phyloP scores from a whole-genome alignment of 306 rosid species.

The Trifolium subterraneum region DNA sequence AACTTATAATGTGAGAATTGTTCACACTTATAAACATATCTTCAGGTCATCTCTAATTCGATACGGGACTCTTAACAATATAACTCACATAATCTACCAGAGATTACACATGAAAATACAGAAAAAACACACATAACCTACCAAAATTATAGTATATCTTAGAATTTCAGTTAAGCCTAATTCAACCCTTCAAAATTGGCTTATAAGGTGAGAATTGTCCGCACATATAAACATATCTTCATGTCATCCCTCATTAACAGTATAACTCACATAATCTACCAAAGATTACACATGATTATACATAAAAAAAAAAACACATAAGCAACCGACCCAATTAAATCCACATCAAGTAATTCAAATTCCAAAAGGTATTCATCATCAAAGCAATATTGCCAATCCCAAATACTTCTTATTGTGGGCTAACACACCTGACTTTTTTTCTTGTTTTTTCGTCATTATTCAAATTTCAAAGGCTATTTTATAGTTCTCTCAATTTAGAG shows the following conservation, averaged over 20 bases:
- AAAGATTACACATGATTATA: not conserved
- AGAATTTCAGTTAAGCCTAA: too few species aligned
- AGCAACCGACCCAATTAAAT: not conserved
- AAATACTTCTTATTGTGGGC: not conserved
- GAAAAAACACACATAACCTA: not conserved
- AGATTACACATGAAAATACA: not conserved
- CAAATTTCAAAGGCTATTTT: not conserved
- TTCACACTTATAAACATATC: too few species aligned
- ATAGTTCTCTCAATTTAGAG: too few species aligned
- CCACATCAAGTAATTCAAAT: conserved; percentile 3
- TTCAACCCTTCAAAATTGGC: too few species aligned
- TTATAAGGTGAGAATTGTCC: too few species aligned
- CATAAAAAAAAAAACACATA: not conserved
- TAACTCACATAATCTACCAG: conserved; percentile 14
- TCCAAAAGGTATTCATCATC: not conserved
- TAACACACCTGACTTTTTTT: not conserved
- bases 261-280: conserved; percentile 12
- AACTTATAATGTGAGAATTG: too few species aligned
- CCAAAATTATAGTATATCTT: too few species aligned
- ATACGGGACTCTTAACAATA: too few species aligned
- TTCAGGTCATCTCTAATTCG: too few species aligned
- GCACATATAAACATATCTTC: too few species aligned
- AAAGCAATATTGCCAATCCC: not conserved
- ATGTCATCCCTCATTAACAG: not conserved
- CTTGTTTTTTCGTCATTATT: not conserved